A percentile compares a stretch with the other conserved stretches of the same genome.
These are phyloP conservation scores for Penicillium pancosmium DNA, from an alignment of 495 filamentous ascomycete genomes.

Conservation along the genomic window DNA sequence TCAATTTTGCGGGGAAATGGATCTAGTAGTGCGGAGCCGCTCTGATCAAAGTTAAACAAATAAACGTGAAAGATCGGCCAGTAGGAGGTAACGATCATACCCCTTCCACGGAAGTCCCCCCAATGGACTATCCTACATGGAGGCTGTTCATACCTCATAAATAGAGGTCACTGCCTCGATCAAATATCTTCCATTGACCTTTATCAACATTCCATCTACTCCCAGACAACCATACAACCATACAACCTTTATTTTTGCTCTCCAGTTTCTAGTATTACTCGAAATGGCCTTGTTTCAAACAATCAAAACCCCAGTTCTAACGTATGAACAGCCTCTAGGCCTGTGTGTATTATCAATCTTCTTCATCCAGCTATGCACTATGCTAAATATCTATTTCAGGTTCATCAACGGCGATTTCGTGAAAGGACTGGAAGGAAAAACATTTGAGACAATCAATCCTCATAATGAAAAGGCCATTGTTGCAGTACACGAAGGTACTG, in stretches of 20 bases:
- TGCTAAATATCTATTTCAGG: constrained; percentile 44
- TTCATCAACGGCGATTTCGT: constrained; percentile 98
- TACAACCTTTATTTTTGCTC: too few species aligned
- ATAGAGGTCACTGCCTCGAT: too few species aligned
- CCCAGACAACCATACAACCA: not conserved
- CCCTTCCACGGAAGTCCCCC: too few species aligned
- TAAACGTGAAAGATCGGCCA: too few species aligned
- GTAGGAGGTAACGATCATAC: too few species aligned
- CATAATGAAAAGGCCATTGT: constrained; percentile 66
- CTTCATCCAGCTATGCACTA: constrained; percentile 2
- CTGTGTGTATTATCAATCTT: constrained; percentile 62
- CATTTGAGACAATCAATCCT: constrained; percentile 72
- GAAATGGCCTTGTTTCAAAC: constrained; percentile 31
- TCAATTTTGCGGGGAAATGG: too few species aligned
- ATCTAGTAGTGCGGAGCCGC: too few species aligned
- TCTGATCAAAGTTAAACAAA: too few species aligned
- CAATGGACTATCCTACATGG: too few species aligned
- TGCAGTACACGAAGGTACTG: constrained; percentile 81
- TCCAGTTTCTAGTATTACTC: not conserved
- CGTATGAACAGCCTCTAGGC: constrained; percentile 79
- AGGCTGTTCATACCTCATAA: too few species aligned
- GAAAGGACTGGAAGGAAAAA: constrained; percentile 73
- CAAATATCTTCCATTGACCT: too few species aligned
- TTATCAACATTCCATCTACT: too few species aligned
- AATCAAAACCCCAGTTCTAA: constrained; percentile 38